Evolutionary conservation across 305 asterid species (phyloP).

Genomic region (Petunia hybrid): DNA sequence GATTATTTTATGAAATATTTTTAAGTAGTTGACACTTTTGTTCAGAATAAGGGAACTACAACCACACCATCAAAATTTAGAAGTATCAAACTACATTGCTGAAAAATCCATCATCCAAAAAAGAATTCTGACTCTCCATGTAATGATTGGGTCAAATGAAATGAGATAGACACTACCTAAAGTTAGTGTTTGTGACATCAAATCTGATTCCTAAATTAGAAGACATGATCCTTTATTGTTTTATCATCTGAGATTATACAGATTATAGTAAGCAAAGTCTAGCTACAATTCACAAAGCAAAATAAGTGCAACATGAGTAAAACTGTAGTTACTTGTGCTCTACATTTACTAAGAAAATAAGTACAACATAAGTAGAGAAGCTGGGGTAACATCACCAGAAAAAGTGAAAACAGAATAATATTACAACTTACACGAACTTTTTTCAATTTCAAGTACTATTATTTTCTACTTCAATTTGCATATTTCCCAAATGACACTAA

Average conservation of each 20-base stretch:
- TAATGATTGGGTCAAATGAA: background rate
- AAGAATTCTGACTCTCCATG: background rate
- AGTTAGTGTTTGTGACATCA: background rate
- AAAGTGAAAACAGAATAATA: background rate
- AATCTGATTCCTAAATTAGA: background rate
- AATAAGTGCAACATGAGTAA: background rate
- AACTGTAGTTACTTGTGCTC: background rate
- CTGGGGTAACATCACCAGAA: background rate
- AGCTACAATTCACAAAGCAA: background rate
- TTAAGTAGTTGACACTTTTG: background rate
- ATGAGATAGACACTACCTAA: background rate
- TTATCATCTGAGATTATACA: background rate
- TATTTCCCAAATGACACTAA: background rate
- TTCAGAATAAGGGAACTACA: background rate
- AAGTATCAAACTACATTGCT: background rate
- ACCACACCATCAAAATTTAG: background rate
- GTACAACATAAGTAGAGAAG: background rate
- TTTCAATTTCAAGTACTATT: background rate
- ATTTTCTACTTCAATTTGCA: background rate
- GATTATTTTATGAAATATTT: constrained; percentile 2
- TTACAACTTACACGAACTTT: background rate
- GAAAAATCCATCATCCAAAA: background rate
- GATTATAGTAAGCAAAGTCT: background rate
- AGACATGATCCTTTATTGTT: background rate
- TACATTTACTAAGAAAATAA: background rate